Percentiles rank a stretch among this genome's conserved stretches.
Conservation (phyloP, 768 basidiomycete genomes). For the Serendipita indica region DNA sequence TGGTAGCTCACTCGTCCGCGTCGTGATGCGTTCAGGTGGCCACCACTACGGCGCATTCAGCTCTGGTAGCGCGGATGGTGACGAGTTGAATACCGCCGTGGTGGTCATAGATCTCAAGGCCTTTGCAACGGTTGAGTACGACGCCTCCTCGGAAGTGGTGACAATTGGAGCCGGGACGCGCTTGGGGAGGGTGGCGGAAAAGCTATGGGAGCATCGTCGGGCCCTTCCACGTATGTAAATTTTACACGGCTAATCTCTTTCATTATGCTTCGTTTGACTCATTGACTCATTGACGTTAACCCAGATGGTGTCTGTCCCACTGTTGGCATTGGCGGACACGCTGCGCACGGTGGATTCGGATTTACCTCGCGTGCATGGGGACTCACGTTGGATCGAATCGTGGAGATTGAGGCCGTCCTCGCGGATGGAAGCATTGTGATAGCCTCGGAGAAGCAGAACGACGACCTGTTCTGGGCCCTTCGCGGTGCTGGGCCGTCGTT, state of each 20-base stretch:
- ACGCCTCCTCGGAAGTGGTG: background rate
- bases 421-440: slow-evolving; percentile 78
- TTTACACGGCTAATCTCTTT: slow-evolving; percentile 9
- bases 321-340: slow-evolving; percentile 19
- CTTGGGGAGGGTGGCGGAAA: background rate
- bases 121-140: background rate
- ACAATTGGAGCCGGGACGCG: background rate
- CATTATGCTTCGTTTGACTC: slow-evolving; percentile 17
- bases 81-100: background rate
- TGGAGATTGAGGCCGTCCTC: slow-evolving; percentile 84
- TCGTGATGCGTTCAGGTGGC: background rate
- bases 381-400: slow-evolving; percentile 75
- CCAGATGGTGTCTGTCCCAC: slow-evolving; percentile 16
- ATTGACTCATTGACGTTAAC: slow-evolving; percentile 24
- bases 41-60: slow-evolving; percentile 3
- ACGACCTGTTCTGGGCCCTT: slow-evolving; percentile 63
- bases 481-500: slow-evolving; percentile 72
- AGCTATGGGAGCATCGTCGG: background rate
- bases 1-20: no score
- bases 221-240: background rate
- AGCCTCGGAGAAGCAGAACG: slow-evolving; percentile 40
- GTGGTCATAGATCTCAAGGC: background rate
- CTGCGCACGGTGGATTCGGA: slow-evolving; percentile 60
- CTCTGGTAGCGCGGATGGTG: background rate
- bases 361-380: slow-evolving; percentile 73